phyloP scores from a whole-genome alignment of 257 asterid genomes.

The Jacaranda copaia region DNA sequence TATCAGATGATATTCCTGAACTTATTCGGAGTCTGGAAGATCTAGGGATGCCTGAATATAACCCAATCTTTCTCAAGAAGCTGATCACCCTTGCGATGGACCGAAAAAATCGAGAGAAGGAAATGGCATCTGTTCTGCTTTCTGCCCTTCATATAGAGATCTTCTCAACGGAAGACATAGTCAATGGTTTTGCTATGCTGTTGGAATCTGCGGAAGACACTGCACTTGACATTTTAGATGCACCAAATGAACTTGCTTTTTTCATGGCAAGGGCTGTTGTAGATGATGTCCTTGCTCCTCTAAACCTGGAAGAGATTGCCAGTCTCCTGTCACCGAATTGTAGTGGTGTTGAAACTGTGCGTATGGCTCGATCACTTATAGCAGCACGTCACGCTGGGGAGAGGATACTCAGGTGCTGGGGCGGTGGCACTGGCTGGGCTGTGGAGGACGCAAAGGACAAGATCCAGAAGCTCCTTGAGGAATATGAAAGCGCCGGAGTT shows the following conservation, averaged over 20 bases:
- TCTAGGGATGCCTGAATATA: constrained; percentile 69
- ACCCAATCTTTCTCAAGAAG: constrained; percentile 85
- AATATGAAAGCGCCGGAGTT: constrained; percentile 93
- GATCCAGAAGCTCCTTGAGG: constrained; percentile 93
- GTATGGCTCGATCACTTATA: constrained; percentile 74
- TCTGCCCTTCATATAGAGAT: constrained; percentile 91
- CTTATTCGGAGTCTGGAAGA: constrained; percentile 88
- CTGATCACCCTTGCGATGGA: constrained; percentile 93
- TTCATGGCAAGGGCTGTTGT: constrained; percentile 91
- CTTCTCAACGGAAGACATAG: constrained; percentile 87
- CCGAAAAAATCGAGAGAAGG: constrained; percentile 91
- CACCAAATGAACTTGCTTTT: constrained; percentile 87
- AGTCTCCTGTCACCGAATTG: constrained; percentile 66
- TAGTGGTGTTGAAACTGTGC: constrained; percentile 80
- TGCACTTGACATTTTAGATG: constrained; percentile 89
- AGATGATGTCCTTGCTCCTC: constrained; percentile 91
- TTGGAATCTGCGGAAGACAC: constrained; percentile 96
- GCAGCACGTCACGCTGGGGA: constrained; percentile 99
- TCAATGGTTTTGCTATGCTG: constrained; percentile 80
- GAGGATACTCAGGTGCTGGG: constrained; percentile 99
- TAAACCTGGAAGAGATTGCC: constrained; percentile 82
- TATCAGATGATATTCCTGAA: constrained; percentile 95
- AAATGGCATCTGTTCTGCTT: constrained; percentile 94
- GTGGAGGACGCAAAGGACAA: constrained; percentile 99
- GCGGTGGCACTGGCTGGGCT: constrained; percentile 99